Evolutionary conservation across 352 stramenopile species (phyloP).

Genomic region (Globisporangium viniferum): DNA sequence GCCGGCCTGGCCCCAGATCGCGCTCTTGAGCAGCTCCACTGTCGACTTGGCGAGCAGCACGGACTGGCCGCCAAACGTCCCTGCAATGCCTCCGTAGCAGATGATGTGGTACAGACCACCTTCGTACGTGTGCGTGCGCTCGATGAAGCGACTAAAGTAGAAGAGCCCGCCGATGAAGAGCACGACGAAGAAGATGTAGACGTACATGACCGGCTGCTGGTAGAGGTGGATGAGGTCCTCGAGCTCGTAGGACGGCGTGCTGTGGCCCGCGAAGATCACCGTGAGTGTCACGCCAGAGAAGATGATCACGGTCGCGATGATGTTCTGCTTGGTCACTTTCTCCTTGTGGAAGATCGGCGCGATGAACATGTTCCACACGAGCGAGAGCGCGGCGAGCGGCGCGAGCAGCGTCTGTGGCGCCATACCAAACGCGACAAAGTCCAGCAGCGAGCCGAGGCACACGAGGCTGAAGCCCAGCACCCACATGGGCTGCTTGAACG

Average conservation of each 20-base stretch:
- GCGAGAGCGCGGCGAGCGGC: constrained; percentile 82
- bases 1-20: constrained; percentile 79
- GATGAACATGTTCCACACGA: constrained; percentile 93
- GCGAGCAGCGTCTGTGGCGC: constrained; percentile 88
- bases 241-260: constrained; percentile 82
- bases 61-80: constrained; percentile 87
- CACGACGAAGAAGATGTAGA: constrained; percentile 75
- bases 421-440: constrained; percentile 92
- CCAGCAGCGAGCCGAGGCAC: constrained; percentile 76
- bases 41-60: constrained; percentile 89
- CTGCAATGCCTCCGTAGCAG: constrained; percentile 86
- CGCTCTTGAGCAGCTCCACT: constrained; percentile 88
- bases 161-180: constrained; percentile 65
- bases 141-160: constrained; percentile 65
- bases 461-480: constrained; percentile 85
- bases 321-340: constrained; percentile 76
- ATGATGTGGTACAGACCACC: constrained; percentile 78
- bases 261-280: constrained; percentile 87
- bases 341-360: constrained; percentile 89
- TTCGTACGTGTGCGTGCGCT: constrained; percentile 65
- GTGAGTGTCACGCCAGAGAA: constrained; percentile 87
- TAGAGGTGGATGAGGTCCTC: constrained; percentile 84
- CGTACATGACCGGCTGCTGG: constrained; percentile 76
- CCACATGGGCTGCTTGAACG: constrained; percentile 86
- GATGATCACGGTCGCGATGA: constrained; percentile 86